These are phyloP conservation scores for Sabuloglossum arenarium DNA, from an alignment of 495 filamentous ascomycete species.

Conservation along the genomic window DNA sequence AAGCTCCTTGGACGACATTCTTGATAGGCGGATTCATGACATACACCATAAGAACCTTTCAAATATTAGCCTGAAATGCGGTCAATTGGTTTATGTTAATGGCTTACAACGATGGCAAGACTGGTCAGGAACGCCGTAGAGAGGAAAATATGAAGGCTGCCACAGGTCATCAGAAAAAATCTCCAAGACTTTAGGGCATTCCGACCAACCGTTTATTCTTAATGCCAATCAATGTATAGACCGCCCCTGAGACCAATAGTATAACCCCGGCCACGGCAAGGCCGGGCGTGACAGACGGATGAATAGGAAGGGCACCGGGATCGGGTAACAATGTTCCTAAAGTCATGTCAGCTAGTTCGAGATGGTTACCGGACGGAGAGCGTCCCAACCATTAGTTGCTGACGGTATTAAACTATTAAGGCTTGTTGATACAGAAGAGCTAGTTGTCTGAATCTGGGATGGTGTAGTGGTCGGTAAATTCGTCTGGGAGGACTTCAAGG, in stretches of 20 bases:
- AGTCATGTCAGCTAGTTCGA: neutral
- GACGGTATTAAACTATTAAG: neutral
- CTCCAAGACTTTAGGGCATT: neutral
- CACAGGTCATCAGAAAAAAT: neutral
- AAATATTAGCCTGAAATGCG: neutral
- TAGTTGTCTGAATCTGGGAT: neutral
- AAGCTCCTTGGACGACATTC: conserved; percentile 66
- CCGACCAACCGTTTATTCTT: conserved; percentile 45
- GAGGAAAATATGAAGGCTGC: conserved; percentile 52
- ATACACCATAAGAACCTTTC: conserved; percentile 61
- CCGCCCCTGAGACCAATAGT: conserved; percentile 43
- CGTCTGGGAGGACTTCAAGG: neutral
- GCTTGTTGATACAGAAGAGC: neutral
- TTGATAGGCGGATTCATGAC: conserved; percentile 67
- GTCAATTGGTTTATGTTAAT: neutral
- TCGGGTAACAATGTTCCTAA: neutral
- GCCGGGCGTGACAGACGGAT: conserved; percentile 58
- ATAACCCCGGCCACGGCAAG: conserved; percentile 60
- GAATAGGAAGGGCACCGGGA: conserved; percentile 34
- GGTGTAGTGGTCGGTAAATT: neutral
- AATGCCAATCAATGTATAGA: conserved; percentile 61
- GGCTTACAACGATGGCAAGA: conserved; percentile 45
- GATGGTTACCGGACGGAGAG: neutral
- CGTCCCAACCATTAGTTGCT: neutral
- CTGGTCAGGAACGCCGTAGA: conserved; percentile 54